A percentile compares a stretch with the other conserved stretches of the same genome.
Evolutionary conservation across 352 stramenopile species (phyloP).

Genomic region (Phytopythium helicoides): DNA sequence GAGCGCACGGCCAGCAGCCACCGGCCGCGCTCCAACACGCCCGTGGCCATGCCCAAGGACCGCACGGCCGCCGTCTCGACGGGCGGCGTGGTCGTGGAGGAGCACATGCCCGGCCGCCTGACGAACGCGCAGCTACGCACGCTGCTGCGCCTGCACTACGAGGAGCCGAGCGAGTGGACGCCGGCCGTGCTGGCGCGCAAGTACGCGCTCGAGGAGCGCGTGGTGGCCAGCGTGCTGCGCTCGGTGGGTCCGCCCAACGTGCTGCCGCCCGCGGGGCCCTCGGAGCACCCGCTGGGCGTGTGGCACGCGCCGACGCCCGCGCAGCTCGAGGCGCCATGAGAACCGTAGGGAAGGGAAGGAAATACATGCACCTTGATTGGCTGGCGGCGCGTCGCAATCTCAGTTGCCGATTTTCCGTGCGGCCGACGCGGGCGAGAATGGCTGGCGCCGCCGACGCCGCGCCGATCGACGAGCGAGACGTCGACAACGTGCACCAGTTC

Average conservation of each 20-base stretch:
- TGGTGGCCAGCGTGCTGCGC: constrained; percentile 22
- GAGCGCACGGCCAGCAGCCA: constrained; percentile 64
- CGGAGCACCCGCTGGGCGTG: constrained; percentile 55
- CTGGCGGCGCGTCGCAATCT: no score
- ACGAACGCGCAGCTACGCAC: constrained; percentile 51
- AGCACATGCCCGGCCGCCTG: constrained; percentile 45
- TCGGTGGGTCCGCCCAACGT: constrained; percentile 55
- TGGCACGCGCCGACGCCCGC: constrained; percentile 28
- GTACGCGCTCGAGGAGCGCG: constrained; percentile 35
- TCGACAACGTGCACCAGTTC: constrained; percentile 74
- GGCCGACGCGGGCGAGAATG: constrained; percentile 23
- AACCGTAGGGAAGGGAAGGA: no score
- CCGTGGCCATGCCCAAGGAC: constrained; percentile 45
- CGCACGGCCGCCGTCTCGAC: constrained; percentile 48
- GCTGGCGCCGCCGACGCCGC: constrained; percentile 22
- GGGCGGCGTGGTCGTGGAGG: constrained; percentile 25
- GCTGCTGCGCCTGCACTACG: constrained; percentile 63
- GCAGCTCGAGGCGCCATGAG: constrained; percentile 1
- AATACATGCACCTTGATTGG: no score
- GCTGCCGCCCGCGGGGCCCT: constrained; percentile 38
- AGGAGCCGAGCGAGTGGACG: constrained; percentile 51
- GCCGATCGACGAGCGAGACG: constrained; percentile 42
- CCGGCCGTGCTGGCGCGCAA: constrained; percentile 41
- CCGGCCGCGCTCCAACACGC: constrained; percentile 35
- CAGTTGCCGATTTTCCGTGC: no score